Base-by-base conservation (phyloP, 371 early-diverging fungal genomes). In the Actinomortierella ambigua region DNA sequence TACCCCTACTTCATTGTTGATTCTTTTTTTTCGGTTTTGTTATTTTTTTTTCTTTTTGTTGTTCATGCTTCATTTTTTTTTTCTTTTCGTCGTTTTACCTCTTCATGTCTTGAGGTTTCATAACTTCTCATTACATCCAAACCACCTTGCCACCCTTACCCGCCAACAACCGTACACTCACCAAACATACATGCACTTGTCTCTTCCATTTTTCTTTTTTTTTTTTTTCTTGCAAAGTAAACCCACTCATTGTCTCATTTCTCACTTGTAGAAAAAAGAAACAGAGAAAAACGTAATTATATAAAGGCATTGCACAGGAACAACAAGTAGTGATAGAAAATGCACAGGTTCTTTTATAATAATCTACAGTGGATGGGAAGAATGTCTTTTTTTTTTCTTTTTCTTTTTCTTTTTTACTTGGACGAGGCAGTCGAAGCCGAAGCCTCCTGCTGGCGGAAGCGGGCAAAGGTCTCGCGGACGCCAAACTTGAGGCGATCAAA, bases 401-500 rank as follows among this genome's bases (percentile, higher is more conserved):
- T 34, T 11, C 11, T 34, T 4, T 34, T 11, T 34, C 34, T 34
- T 11, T 34, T 34, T 11, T 34, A 34, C 57, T 67, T 66, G 55
- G 73, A 42, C 14, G 67, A 11, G 11, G 62, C 40, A 28, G 53
- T 41, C 43, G 60, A 42, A 17, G 57, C 2, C 18, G 57, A 57
- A 26, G 63, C 58, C 46, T 34, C 34, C 34, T 34, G 34, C 34
- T 34, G 4, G 34, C 44, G 59, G 57, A 73, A 67, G n/a, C 63
- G 63, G 8, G 67, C 60, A 57, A 73, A 73, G 0, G 67, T 56
- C 27, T 73, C 73, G 26, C 73, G 73, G 53, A 73, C 73, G 11
- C 73, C 73, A 57, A 73, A 73, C 63, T 83, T 87, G 58, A 88
- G 81, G 55, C 92, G 82, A 56, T 85, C 84, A 58, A 85, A 71